phyloP scores from a whole-genome alignment of 768 basidiomycete species.

The Agaricus blazei region DNA sequence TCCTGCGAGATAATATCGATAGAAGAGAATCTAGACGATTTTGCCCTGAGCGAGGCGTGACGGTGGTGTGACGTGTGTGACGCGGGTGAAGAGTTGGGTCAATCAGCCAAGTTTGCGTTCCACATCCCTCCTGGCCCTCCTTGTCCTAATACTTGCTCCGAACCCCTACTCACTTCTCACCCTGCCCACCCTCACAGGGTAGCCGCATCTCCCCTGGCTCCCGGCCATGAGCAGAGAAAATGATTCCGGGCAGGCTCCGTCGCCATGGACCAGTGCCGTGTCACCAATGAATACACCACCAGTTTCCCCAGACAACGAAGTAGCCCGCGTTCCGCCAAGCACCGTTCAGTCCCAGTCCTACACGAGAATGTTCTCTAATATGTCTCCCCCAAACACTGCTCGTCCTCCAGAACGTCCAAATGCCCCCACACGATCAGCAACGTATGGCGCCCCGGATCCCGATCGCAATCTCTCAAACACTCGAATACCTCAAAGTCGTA shows the following conservation, averaged over 20 bases:
- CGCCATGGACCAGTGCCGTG: conserved; percentile 19
- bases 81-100: conserved; percentile 10
- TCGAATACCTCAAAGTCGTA: conserved; percentile 49
- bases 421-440: conserved; percentile 62
- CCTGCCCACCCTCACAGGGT: neutral
- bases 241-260: conserved; percentile 27
- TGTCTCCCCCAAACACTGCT: conserved; percentile 28
- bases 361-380: conserved; percentile 25
- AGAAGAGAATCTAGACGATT: too few relatives aligned
- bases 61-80: conserved; percentile 1
- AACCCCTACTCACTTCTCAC: neutral
- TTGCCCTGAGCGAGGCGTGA: neutral
- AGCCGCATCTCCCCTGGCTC: neutral
- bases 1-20: too few relatives aligned
- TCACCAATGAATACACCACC: conserved; percentile 10
- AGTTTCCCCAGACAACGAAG: conserved; percentile 5
- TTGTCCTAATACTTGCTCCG: conserved; percentile 8
- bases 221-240: conserved; percentile 33
- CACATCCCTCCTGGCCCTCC: conserved; percentile 8
- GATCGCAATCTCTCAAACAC: conserved; percentile 41
- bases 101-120: conserved; percentile 12
- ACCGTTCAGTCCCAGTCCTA: conserved; percentile 13
- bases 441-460: conserved; percentile 50
- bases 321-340: conserved; percentile 19
- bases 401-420: conserved; percentile 47